Evolutionary conservation across 2,329 filamentous ascomycete genomes (phyloP), one percentile per base, ranked within the genome.

Genomic region (Botrytis deweyae): DNA sequence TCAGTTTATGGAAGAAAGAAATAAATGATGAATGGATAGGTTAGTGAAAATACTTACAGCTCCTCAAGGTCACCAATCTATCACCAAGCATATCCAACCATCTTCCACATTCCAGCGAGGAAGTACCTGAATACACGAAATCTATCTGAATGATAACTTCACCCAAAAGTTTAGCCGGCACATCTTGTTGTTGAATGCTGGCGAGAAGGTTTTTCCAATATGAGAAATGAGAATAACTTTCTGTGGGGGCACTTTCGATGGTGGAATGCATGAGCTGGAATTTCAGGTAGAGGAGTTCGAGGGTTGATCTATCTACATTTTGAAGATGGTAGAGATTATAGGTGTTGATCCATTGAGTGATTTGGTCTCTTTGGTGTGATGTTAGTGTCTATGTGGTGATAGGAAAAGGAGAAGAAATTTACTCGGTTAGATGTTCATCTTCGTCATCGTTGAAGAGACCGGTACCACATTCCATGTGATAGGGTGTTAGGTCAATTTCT

Each of bases 121-220:
- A 78, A n/a, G 68, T 38, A 3, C 75, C 77, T 16, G 72, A 69
- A 52, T 78, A 77, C 1, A 74, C 64, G 12, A 76, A 42, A n/a
- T 70, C 61, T 20, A 77, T 61, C 46, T 61, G 40, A 6, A 77
- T 55, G 25, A 65, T 72, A 22, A 73, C 36, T 7, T 62, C 20
- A 61, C 22, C 52, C n/a, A 74, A 18, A 38, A 62, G 52, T 61
- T 29, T 55, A 70, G 16, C 12, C 4, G 20, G 4, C 25, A 70
- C 7, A 18, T 38, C 18, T 44, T 70, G 49, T 33, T 38, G 25
- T 8, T 70, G 29, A n/a, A 70, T 61, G 7, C 20, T 59, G 10
- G 16, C n/a, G 6, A 70, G 52, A 16, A 70, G 25, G 7, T 16
- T 42, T 5, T 62, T 55, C 52, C 16, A 61, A 12, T 62, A 40